These are phyloP conservation scores for Pachyrhizus erosus DNA, from an alignment of 306 rosid species.

Conservation along the genomic window DNA sequence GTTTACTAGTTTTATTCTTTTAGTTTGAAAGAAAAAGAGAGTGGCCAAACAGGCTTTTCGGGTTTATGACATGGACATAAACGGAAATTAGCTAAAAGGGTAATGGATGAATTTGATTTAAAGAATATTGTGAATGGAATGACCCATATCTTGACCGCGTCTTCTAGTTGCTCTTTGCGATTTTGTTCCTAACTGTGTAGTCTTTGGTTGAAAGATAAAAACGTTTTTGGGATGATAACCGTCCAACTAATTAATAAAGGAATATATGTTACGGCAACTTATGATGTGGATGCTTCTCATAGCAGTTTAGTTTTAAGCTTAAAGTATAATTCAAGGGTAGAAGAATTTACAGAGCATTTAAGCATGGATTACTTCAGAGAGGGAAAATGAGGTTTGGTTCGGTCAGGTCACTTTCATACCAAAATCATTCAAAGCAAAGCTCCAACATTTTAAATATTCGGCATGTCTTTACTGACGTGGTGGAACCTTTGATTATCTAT, in stretches of 20 bases:
- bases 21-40: neutral
- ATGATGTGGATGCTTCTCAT: neutral
- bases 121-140: slow-evolving; percentile 34
- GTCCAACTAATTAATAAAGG: slow-evolving; percentile 13
- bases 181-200: slow-evolving; percentile 31
- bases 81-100: slow-evolving; percentile 39
- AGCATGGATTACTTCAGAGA: slow-evolving; percentile 32
- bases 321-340: neutral
- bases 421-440: slow-evolving; percentile 32
- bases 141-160: slow-evolving; percentile 36
- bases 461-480: slow-evolving; percentile 49
- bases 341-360: slow-evolving; percentile 27
- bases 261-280: slow-evolving; percentile 10
- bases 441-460: slow-evolving; percentile 30
- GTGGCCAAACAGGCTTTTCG: neutral
- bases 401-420: slow-evolving; percentile 34
- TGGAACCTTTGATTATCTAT: slow-evolving; percentile 47
- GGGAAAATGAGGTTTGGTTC: slow-evolving; percentile 3
- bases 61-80: slow-evolving; percentile 20
- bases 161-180: slow-evolving; percentile 1
- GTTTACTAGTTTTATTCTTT: neutral
- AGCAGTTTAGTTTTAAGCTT: neutral
- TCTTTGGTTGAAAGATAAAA: neutral
- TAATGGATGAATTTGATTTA: slow-evolving; percentile 21
- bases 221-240: neutral